These are phyloP conservation scores for Podaxis sp. DNA, from an alignment of 768 basidiomycete genomes.

Conservation along the genomic window DNA sequence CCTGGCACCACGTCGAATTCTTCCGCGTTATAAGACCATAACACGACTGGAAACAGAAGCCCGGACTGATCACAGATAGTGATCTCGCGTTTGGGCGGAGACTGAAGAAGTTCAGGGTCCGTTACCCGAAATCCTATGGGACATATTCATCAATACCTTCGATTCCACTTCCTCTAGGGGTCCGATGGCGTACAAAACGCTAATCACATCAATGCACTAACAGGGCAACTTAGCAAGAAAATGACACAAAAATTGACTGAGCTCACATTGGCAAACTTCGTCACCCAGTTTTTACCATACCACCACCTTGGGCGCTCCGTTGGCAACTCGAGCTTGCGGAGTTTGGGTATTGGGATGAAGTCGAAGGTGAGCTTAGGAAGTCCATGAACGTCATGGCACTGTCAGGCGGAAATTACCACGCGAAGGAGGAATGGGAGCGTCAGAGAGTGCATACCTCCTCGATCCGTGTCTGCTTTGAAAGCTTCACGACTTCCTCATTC, in stretches of 20 bases:
- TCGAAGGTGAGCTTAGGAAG: neutral
- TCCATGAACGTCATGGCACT: neutral
- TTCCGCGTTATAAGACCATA: conserved; percentile 4
- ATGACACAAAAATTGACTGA: neutral
- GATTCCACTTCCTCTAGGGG: neutral
- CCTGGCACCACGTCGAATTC: neutral
- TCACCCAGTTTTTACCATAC: neutral
- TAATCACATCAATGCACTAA: neutral
- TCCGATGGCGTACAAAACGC: neutral
- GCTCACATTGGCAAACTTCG: neutral
- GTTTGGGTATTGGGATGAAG: neutral
- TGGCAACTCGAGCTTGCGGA: neutral
- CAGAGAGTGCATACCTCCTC: neutral
- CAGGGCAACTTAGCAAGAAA: no score
- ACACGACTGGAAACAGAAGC: neutral
- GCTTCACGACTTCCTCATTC: neutral
- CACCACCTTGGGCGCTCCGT: neutral
- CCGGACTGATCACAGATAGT: neutral
- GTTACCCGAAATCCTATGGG: neutral
- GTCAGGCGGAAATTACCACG: neutral
- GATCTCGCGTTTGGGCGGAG: neutral
- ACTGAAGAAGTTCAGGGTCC: neutral
- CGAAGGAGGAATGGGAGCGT: neutral
- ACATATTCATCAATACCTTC: neutral
- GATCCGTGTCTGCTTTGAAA: neutral